Base-by-base conservation (phyloP, 2,329 filamentous ascomycete species). In the Chrysoporthe austroafricana region DNA sequence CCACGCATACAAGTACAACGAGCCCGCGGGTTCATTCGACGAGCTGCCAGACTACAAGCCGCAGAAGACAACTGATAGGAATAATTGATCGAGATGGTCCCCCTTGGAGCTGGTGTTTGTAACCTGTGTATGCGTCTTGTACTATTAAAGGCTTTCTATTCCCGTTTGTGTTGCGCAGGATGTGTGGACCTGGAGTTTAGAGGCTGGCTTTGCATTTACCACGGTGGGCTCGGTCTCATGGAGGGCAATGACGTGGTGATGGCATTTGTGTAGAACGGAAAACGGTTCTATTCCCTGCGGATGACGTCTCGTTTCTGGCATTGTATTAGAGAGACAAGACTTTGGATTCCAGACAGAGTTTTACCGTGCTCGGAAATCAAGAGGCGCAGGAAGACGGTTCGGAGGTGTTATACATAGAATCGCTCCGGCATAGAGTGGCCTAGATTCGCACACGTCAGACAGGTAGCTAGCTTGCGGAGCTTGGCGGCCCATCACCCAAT, bases 1-100 rank as follows among this genome's bases (percentile, higher is more conserved):
- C 82, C 95, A 97, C 77, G 95, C 94, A 0, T 99, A 97, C 83
- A 88, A 90, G 70, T 99, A 97, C 81, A 92, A 97, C 76, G 87
- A 92, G 70, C 83, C 85, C 3, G 86, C 82, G 26, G 89, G 91
- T 70, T 93, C 90, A 86, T 99, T 99, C 74, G 89, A 96, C 68
- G 90, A 96, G 76, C 80, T 96, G 58, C 91, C 90, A n/a, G 85
- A 94, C 74, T 98, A 96, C 80, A 89, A 91, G 78, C 86, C 96
- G 42, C 87, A 87, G 71, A 86, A 86, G 73, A 87, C 86, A 54
- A 76, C 80, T 21, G 81, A 84, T 70, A 77, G 77, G 62, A 79
- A 78, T 72, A 74, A 71, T 62, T 77, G 70, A 69, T 14, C 18
- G 9, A 42, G 18, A 34, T 6, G 4, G 18, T 11, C 16, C 46